Base-by-base conservation (phyloP, 2,329 filamentous ascomycete genomes). In the Pseudogymnoascus destructans region DNA sequence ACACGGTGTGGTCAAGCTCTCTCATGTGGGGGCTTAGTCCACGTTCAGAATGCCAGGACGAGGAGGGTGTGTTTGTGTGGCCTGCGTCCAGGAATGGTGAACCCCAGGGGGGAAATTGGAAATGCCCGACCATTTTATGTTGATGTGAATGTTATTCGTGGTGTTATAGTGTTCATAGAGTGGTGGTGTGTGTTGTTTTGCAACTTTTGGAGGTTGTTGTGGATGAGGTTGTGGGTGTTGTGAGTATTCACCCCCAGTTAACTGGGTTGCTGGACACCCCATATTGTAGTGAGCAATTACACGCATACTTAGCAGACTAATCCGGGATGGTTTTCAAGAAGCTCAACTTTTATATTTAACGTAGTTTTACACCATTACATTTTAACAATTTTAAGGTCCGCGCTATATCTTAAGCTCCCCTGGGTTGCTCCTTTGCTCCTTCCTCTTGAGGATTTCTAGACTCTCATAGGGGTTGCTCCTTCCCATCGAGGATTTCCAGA, bases 1-100 rank as follows among this genome's bases (percentile, higher is more conserved):
- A 59, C 46, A 67, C 66, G 3, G 66, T 59, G 19, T 54, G 61
- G 33, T 66, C 65, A 1, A 67, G 64, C 23, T 62, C 55, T 17
- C 60, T 63, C 9, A 66, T 58, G 40, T 60, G 61, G 40, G 65
- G 66, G 17, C 17, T 42, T 10, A 60, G 54, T 40, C 66, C 65
- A 3, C 4, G 5, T 13, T 49, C 40, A 15, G 40, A 33, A 32
- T 40, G 19, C 57, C 32, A 54, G 36, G 35, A 33, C 5, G 46
- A 35, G 59, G 49, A 1, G 56, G 17, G 3, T 55, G 57, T 3
- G 60, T 40, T 11, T 61, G 59, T 35, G 21, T 32, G 33, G 46
- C 57, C 57, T 9, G 55, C 33, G 13, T 33, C 23, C 21, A 59
- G 49, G 21, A 55, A 35, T 35, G 57, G 38, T n/a, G 57, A 56